Base-by-base conservation (phyloP, 2,329 filamentous ascomycete genomes). In the Bipolaris oryzae region DNA sequence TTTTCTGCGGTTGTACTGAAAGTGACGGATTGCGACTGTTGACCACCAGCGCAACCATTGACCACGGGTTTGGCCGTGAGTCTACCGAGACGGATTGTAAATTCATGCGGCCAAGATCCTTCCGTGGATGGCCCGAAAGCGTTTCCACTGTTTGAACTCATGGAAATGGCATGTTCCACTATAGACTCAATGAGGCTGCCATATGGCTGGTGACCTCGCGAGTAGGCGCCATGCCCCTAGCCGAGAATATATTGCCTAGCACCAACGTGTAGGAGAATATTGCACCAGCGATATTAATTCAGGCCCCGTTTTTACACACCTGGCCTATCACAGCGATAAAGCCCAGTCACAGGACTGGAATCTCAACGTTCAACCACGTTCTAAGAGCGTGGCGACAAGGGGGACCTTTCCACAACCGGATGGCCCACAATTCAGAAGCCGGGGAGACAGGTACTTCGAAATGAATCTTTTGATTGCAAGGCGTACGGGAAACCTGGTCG, bases 401-500 rank as follows among this genome's bases (percentile, higher is more conserved):
- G 23, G 39, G 23, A 25, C 21, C 44, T 52, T 50, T 31, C 37
- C 23, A 28, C 15, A 41, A 47, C 34, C 18, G 45, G 48, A 44
- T 46, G 44, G 46, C 38, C 44, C 16, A 16, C 43, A 56, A n/a
- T 33, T 45, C 39, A 53, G 31, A 16, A 50, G 56, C 52, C 42
- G 34, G 59, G 49, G 50, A 43, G 42, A 56, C 35, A 31, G 21
- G 47, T 49, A 18, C 37, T 31, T 56, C 25, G 41, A 59, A 37
- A 57, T 60, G 58, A 58, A 47, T 7, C 20, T 35, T 45, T 58
- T 54, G 50, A 58, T 55, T 58, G 44, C 50, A 39, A 44, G 33
- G 21, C 42, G 37, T 41, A 28, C 33, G 34, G 20, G 52, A 28
- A 10, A 57, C 46, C 46, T 34, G 39, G 38, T 33, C 11, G n/a